Percentiles rank a stretch among this genome's conserved stretches.
Evolutionary conservation across 2,329 filamentous ascomycete genomes (phyloP).

Genomic region (Blastomyces gilchristii): DNA sequence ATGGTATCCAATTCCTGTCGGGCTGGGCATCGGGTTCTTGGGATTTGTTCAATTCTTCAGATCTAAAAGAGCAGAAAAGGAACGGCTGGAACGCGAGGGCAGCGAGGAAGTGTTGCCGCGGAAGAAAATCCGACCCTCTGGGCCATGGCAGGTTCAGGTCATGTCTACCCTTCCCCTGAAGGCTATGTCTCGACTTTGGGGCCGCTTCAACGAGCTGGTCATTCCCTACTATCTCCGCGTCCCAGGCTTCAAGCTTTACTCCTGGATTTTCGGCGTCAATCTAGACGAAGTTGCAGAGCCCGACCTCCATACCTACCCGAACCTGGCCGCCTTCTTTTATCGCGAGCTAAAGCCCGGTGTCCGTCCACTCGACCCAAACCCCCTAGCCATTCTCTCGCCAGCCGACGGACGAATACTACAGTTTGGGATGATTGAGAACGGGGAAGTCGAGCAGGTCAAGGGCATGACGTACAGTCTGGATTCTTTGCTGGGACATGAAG

Average conservation of each 20-base stretch:
- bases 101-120: constrained; percentile 40
- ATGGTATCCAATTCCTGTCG: constrained; percentile 87
- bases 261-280: constrained; percentile 82
- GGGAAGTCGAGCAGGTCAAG: constrained; percentile 96
- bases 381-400: constrained; percentile 71
- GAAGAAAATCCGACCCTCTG: constrained; percentile 63
- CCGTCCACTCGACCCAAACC: constrained; percentile 72
- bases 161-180: constrained; percentile 91
- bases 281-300: constrained; percentile 78
- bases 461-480: constrained; percentile 97
- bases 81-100: constrained; percentile 40
- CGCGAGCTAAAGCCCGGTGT: constrained; percentile 81
- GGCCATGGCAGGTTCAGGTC: constrained; percentile 86
- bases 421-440: constrained; percentile 81
- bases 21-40: constrained; percentile 73
- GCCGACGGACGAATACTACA: constrained; percentile 86
- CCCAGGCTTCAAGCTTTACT: constrained; percentile 85
- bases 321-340: constrained; percentile 95
- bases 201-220: constrained; percentile 77
- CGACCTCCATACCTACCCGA: constrained; percentile 81
- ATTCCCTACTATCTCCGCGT: constrained; percentile 81
- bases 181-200: constrained; percentile 81
- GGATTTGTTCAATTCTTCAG: constrained; percentile 78
- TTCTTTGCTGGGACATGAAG: constrained; percentile 64
- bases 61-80: constrained; percentile 45